These are phyloP conservation scores for Centrapalus pauciflorus DNA, from an alignment of 129 eudicot genomes.

Conservation along the genomic window DNA sequence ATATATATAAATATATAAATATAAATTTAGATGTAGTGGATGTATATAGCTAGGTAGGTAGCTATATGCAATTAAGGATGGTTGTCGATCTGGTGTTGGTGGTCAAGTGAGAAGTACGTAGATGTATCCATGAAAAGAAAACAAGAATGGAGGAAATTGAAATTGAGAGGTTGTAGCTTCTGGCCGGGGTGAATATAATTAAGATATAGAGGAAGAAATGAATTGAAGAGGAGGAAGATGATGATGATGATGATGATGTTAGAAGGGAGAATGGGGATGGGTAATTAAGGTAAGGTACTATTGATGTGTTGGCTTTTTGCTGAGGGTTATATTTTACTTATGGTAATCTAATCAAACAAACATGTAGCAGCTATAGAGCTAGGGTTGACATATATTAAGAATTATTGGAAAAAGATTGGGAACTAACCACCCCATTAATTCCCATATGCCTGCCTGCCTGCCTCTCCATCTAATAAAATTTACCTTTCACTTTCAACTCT, in stretches of 20 bases:
- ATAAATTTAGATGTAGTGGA: too few species aligned
- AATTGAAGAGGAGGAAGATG: neutral
- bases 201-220: constrained; percentile 8
- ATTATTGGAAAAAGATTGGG: constrained; percentile 39
- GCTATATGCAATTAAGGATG: neutral
- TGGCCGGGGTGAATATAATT: neutral
- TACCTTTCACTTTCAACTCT: too few species aligned
- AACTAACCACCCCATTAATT: constrained; percentile 32
- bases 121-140: constrained; percentile 9
- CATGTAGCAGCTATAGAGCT: constrained; percentile 32
- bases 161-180: constrained; percentile 15
- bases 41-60: neutral
- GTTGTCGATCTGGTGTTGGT: neutral
- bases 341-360: constrained; percentile 36
- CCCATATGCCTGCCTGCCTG: too few species aligned
- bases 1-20: too few species aligned
- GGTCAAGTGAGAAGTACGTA: constrained; percentile 1
- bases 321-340: constrained; percentile 33
- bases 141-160: constrained; percentile 16
- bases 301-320: constrained; percentile 44
- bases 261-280: constrained; percentile 26
- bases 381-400: constrained; percentile 42
- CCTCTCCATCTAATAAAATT: too few species aligned
- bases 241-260: constrained; percentile 20
- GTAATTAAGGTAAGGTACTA: too few species aligned